Base-by-base conservation (phyloP, 305 asterid species). In the Solanum aculeatissimum region DNA sequence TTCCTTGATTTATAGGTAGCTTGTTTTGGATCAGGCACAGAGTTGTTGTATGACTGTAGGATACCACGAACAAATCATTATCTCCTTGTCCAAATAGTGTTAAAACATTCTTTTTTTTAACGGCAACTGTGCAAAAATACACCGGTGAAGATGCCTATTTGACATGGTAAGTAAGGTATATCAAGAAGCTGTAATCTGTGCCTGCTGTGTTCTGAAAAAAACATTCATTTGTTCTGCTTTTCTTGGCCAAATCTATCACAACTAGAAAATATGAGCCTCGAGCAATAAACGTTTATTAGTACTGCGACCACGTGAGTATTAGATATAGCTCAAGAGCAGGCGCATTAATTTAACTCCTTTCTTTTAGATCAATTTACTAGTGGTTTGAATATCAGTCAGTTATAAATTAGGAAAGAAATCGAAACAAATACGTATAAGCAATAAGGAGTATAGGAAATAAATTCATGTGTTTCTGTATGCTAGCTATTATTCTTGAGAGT, bases 1-100 rank as follows among this genome's bases (percentile, higher is more conserved):
- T 78, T 85, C 86, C 88, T 87, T 82, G 84, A 88, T 77, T 75
- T 77, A 77, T 51, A 77, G 82, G 40, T 77, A 49, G 82, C 82
- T 75, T 75, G 82, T 75, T 75, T 74, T 42, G 29, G 29, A 77
- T 51, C 65, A 51, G 82, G 82, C 60, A 49, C 23, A 51, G 47
- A 49, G 65, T 51, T 77, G 12, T 51, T 77, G 47, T 27, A 74
- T 4, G 58, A 47, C 58, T 2, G 14, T 74, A 47, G 62, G 60
- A 74, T 42, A 74, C 15, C 4, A 11, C 54, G 23, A 45, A 77
- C 25, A 27, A 51, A 27, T 51, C 82, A 51, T 12, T 45, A 8
- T 49, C 42, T 25, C 62, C 40, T 74, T 49, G 62, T 25, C 25
- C 38, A 75, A 45, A 21, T 43, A 72, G 32, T 43, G 53, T 43